These are phyloP conservation scores for Pleurozium schreberi DNA, from an alignment of 225 moss, liverwort and hornwort genomes.

Conservation along the genomic window DNA sequence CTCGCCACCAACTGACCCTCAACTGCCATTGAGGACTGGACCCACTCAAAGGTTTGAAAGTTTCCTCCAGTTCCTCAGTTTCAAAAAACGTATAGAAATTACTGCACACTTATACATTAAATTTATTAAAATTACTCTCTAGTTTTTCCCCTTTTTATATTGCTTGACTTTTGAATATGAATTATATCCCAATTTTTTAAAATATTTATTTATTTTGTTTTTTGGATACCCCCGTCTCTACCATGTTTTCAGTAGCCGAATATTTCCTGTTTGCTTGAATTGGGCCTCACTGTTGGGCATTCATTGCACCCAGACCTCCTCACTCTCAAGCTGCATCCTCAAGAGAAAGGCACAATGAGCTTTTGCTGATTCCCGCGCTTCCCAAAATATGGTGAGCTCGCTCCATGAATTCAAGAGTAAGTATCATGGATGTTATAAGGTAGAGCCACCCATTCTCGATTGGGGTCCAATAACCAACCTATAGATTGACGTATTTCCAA, in stretches of 20 bases:
- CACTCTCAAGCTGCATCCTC: not conserved
- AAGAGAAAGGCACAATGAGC: not conserved
- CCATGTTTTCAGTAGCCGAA: not conserved
- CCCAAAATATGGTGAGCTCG: not conserved
- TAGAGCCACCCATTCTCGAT: too few species aligned
- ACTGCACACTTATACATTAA: not conserved
- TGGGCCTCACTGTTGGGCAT: not conserved
- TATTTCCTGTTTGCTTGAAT: not conserved
- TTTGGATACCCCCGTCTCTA: too few species aligned
- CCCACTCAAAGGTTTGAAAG: not conserved
- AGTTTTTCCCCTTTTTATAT: not conserved
- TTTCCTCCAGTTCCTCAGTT: not conserved
- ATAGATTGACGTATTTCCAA: too few species aligned
- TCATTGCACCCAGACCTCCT: not conserved
- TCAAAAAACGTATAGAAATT: not conserved
- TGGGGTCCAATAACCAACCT: too few species aligned
- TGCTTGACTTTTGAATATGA: not conserved
- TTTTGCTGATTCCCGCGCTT: not conserved
- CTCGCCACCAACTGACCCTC: not conserved
- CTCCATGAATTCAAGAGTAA: not conserved
- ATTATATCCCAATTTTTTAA: not conserved
- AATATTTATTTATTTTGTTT: too few species aligned
- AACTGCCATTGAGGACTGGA: not conserved
- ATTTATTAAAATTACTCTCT: not conserved
- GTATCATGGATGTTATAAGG: too few species aligned